Conservation (phyloP, 2,329 filamentous ascomycete species). For the Gaeumannomyces sp. region DNA sequence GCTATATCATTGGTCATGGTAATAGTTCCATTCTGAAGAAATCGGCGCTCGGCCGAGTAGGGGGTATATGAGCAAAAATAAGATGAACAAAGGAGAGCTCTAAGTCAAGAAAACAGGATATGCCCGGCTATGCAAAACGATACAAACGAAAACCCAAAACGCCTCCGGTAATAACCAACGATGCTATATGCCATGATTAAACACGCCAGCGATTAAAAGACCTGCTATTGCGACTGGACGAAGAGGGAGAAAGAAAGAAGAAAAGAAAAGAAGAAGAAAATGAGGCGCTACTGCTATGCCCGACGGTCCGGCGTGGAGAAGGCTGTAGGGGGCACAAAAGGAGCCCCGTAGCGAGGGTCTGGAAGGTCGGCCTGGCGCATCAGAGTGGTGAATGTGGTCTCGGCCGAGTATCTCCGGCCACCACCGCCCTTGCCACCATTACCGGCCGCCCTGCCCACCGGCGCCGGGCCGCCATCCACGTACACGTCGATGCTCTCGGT, state of each 20-base stretch:
- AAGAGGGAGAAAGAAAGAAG: background rate
- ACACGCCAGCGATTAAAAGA: background rate
- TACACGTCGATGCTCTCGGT: conserved; percentile 48
- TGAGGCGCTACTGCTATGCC: background rate
- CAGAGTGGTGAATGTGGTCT: conserved; percentile 45
- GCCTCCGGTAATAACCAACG: background rate
- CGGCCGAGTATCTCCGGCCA: conserved; percentile 14
- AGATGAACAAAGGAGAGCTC: background rate
- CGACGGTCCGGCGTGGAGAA: background rate
- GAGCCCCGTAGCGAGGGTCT: background rate
- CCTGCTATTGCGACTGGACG: conserved; percentile 1
- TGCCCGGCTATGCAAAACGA: background rate
- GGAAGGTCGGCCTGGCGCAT: conserved; percentile 40
- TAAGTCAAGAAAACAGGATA: background rate
- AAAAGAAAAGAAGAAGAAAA: too few relatives aligned
- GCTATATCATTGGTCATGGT: too few relatives aligned
- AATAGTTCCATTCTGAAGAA: background rate
- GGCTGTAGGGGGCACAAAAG: conserved; percentile 2
- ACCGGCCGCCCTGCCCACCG: background rate
- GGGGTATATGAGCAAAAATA: conserved; percentile 6
- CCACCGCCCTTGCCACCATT: conserved; percentile 29
- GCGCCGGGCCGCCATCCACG: conserved; percentile 28
- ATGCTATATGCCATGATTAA: conserved; percentile 1
- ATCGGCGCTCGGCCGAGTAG: background rate
- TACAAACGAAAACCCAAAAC: background rate